These are phyloP conservation scores for Pterocarpus macrocarpus DNA, from an alignment of 306 rosid genomes.

Conservation along the genomic window DNA sequence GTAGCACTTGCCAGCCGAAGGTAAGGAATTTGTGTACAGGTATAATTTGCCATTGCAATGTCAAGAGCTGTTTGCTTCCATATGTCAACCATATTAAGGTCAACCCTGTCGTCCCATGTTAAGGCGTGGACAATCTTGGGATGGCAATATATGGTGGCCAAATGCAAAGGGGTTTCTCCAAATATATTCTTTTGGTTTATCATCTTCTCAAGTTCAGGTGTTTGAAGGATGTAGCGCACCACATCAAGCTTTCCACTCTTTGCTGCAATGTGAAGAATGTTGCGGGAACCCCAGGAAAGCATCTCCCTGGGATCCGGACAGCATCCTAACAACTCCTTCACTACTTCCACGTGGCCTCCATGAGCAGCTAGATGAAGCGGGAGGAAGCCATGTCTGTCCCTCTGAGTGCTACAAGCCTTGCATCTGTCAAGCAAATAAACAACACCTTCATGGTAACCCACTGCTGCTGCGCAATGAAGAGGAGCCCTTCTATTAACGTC, in stretches of 20 bases:
- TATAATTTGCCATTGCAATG: background rate
- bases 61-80: conserved; percentile 11
- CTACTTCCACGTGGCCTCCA: conserved; percentile 9
- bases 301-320: conserved; percentile 32
- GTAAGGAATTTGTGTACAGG: background rate
- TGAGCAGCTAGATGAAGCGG: conserved; percentile 41
- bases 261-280: conserved; percentile 42
- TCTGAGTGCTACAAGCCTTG: background rate
- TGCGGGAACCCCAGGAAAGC: background rate
- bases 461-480: conserved; percentile 43
- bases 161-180: conserved; percentile 51
- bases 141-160: conserved; percentile 30
- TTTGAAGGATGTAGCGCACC: conserved; percentile 1
- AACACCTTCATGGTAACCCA: conserved; percentile 49
- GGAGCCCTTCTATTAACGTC: conserved; percentile 3
- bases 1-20: background rate
- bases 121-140: conserved; percentile 28
- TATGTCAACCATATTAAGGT: background rate
- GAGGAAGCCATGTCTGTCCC: conserved; percentile 22
- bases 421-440: background rate
- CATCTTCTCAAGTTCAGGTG: background rate
- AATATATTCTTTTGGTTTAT: conserved; percentile 33
- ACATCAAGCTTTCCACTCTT: conserved; percentile 26
- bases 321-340: conserved; percentile 10
- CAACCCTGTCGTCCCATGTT: conserved; percentile 6